Percentiles rank a stretch among this genome's conserved stretches.
These are phyloP conservation scores for Ophiostoma perfectum DNA, from an alignment of 2,329 filamentous ascomycete genomes.

Conservation along the genomic window DNA sequence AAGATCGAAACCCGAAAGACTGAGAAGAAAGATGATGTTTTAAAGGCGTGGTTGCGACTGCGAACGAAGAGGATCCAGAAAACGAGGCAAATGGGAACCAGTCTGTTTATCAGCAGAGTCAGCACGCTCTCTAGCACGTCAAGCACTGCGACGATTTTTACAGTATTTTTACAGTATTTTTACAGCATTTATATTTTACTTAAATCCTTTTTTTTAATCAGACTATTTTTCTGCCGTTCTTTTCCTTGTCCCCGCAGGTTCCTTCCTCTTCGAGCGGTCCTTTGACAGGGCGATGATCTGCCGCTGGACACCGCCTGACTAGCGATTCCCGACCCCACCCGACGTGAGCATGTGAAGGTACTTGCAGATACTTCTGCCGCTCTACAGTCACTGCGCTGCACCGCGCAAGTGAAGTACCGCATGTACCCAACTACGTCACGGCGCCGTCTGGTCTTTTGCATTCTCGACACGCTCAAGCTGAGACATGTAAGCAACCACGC, in stretches of 20 bases:
- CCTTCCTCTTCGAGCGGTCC: neutral
- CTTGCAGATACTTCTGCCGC: neutral
- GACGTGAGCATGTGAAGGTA: slow-evolving; percentile 16
- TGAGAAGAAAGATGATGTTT: neutral
- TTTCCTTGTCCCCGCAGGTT: slow-evolving; percentile 2
- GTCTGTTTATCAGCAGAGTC: slow-evolving; percentile 19
- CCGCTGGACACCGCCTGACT: neutral
- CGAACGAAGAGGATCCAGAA: slow-evolving; percentile 4
- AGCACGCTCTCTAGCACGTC: slow-evolving; percentile 21
- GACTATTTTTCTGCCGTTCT: neutral
- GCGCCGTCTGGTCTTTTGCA: neutral
- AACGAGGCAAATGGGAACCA: slow-evolving; percentile 19
- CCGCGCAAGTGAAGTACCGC: neutral
- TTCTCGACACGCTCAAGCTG: neutral
- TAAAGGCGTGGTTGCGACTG: neutral
- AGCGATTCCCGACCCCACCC: slow-evolving; percentile 17
- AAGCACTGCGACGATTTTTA: no score
- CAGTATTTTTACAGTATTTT: no score
- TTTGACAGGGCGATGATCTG: slow-evolving; percentile 8
- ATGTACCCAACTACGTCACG: slow-evolving; percentile 22
- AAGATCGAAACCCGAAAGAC: no score
- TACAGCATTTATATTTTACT: no score
- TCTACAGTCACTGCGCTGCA: neutral
- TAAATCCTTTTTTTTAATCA: no score
- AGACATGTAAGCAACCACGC: slow-evolving; percentile 10